phyloP scores from a whole-genome alignment of 83 land plant genomes.

The Picea abies region DNA sequence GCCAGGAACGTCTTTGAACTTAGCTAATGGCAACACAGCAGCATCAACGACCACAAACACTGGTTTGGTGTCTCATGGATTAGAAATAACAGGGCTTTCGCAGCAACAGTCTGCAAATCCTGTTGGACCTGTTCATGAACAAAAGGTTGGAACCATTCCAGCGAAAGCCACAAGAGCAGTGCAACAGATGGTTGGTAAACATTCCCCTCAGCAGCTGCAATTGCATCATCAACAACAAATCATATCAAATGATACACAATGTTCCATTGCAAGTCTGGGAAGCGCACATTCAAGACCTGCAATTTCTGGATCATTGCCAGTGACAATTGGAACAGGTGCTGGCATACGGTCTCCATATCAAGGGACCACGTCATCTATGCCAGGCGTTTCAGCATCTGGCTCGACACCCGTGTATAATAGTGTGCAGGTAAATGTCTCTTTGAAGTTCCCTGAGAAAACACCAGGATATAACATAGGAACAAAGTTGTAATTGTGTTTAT shows the following conservation, averaged over 20 bases:
- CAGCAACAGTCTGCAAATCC: constrained; percentile 34
- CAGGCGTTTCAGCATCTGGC: too few relatives aligned
- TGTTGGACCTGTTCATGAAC: constrained; percentile 30
- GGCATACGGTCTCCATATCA: too few relatives aligned
- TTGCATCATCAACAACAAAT: constrained; percentile 22
- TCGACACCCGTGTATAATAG: too few relatives aligned
- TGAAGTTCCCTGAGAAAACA: too few relatives aligned
- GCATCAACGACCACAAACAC: constrained; percentile 26
- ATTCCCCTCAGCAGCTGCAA: constrained; percentile 6
- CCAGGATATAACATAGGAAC: too few relatives aligned
- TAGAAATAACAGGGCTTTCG: constrained; percentile 26
- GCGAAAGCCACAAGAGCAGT: constrained; percentile 22
- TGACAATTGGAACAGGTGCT: too few relatives aligned
- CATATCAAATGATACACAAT: constrained; percentile 7
- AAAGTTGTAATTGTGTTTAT: too few relatives aligned
- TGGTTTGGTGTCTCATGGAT: constrained; percentile 8
- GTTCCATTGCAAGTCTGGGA: constrained; percentile 10
- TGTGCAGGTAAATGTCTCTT: too few relatives aligned
- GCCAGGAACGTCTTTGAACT: background rate
- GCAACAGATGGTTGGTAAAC: constrained; percentile 19
- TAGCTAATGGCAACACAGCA: constrained; percentile 18
- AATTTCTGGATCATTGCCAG: constrained; percentile 14
- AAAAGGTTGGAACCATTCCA: constrained; percentile 30
- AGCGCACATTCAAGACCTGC: constrained; percentile 23
- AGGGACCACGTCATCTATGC: too few relatives aligned